Percentiles rank a stretch among this genome's conserved stretches.
Conservation (phyloP, 352 stramenopile genomes). For the Pythium plurisporium region DNA sequence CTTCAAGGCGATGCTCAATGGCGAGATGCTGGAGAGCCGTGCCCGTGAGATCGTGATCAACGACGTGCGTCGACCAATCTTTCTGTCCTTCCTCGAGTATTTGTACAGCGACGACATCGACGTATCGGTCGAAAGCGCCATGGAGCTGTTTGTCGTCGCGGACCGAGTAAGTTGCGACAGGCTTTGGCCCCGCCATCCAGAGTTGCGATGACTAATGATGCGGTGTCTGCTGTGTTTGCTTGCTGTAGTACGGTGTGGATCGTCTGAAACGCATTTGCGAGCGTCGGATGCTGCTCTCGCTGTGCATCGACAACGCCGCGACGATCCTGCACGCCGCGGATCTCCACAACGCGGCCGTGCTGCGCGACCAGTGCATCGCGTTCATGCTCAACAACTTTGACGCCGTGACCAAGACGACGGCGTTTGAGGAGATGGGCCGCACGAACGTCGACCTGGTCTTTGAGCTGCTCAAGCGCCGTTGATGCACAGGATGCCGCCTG, state of each 20-base stretch:
- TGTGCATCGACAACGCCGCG: conserved; percentile 95
- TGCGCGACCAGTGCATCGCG: conserved; percentile 93
- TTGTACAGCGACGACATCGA: conserved; percentile 95
- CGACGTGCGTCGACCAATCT: conserved; percentile 89
- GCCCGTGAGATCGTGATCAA: conserved; percentile 90
- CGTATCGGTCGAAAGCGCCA: conserved; percentile 87
- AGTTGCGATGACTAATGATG: not conserved
- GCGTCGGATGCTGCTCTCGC: conserved; percentile 93
- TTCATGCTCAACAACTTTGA: conserved; percentile 99
- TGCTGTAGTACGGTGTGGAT: conserved; percentile 78
- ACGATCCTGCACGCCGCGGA: conserved; percentile 96
- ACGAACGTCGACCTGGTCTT: conserved; percentile 98
- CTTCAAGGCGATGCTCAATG: conserved; percentile 90
- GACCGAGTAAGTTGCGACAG: conserved; percentile 53
- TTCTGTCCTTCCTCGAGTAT: conserved; percentile 94
- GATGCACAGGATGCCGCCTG: conserved; percentile 1
- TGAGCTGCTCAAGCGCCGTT: conserved; percentile 91
- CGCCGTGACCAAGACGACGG: conserved; percentile 92
- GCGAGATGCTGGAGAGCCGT: conserved; percentile 89
- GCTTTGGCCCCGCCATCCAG: not conserved
- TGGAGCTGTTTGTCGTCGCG: conserved; percentile 93
- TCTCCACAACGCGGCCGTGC: conserved; percentile 89
- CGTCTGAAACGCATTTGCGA: conserved; percentile 93
- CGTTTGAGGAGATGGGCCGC: conserved; percentile 98
- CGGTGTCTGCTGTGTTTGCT: too few relatives aligned